Base-by-base conservation (phyloP, 2,329 filamentous ascomycete genomes). In the Claviceps spartinae region DNA sequence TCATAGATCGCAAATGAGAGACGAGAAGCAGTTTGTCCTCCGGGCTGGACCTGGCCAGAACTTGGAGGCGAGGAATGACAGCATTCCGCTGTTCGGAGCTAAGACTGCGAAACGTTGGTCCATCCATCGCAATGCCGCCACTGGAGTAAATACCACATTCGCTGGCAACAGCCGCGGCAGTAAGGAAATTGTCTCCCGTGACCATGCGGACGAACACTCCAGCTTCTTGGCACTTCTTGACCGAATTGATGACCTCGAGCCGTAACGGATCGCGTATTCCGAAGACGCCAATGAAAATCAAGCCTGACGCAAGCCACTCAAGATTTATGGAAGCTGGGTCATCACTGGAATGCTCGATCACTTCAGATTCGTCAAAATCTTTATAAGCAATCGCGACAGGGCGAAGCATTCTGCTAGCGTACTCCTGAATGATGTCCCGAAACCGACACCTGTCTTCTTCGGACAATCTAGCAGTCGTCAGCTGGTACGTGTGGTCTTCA, bases 331-430 rank as follows among this genome's bases (percentile, higher is more conserved):
- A 55, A 4, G 64, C 63, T 1, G 63, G 63, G 7, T 67, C 64
- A 36, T 69, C 65, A 5, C 61, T 61, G 4, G 62, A 59, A 36
- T 75, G 62, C 9, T 79, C 83, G 50, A 83, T 76, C 22, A 74
- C 75, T 26, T 86, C 85, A 76, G 82, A 86, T 53, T 71, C 72
- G 30, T 81, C 75, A 54, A 86, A 88, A 57, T 93, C 87, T 46
- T 79, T 77, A 65, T 86, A 89, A 4, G 86, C 75, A 56, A 90
- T 73, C 18, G 79, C 85, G 51, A 91, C 88, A 0, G 85, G 88
- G 47, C 86, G 81, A 13, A 91, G 75, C 52, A 84, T 85, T 8
- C 80, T 76, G 6, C 76, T 77, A 1, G 85, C 85, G 60, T 87
- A 88, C 13, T 62, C 61, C 9, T 65, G 58, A 8, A 70, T 70